Conservation (phyloP, 768 basidiomycete genomes). For the Boletus fagicola region DNA sequence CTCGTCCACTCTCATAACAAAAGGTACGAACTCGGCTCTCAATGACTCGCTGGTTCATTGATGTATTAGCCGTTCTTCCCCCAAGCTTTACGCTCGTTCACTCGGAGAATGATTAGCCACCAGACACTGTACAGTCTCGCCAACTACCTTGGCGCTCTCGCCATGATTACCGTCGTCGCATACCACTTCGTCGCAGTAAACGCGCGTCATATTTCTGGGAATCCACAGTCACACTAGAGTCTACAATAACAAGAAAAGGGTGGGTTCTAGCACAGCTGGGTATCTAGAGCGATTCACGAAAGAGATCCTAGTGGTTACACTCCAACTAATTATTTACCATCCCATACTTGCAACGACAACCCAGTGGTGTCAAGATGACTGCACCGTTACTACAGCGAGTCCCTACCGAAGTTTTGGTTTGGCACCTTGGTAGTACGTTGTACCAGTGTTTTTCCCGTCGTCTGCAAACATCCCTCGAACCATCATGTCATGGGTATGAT, state of each 20-base stretch:
- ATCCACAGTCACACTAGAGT: conserved; percentile 9
- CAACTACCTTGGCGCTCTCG: conserved; percentile 77
- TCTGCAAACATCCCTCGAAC: conserved; percentile 15
- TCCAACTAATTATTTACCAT: not conserved
- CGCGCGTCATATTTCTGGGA: conserved; percentile 44
- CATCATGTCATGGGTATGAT: conserved; percentile 11
- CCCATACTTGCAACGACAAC: not conserved
- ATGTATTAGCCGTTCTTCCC: not conserved
- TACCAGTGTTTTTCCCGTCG: not conserved
- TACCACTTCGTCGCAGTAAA: conserved; percentile 94
- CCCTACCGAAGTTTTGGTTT: conserved; percentile 13
- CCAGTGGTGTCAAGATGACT: not conserved
- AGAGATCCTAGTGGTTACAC: not conserved
- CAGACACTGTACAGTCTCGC: conserved; percentile 78
- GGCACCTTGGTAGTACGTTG: conserved; percentile 18
- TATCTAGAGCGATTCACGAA: not conserved
- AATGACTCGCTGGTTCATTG: not conserved
- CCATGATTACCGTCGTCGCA: conserved; percentile 83
- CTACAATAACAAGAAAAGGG: not conserved
- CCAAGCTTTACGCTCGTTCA: conserved; percentile 4
- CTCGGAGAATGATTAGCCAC: conserved; percentile 70
- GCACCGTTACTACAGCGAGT: not conserved
- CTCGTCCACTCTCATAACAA: conserved; percentile 4
- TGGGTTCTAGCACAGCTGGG: conserved; percentile 1
- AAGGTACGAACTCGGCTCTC: conserved; percentile 15